A percentile compares a stretch with the other conserved stretches of the same genome.
These are phyloP conservation scores for Thelonectria olida DNA, from an alignment of 2,329 filamentous ascomycete genomes.

Conservation along the genomic window DNA sequence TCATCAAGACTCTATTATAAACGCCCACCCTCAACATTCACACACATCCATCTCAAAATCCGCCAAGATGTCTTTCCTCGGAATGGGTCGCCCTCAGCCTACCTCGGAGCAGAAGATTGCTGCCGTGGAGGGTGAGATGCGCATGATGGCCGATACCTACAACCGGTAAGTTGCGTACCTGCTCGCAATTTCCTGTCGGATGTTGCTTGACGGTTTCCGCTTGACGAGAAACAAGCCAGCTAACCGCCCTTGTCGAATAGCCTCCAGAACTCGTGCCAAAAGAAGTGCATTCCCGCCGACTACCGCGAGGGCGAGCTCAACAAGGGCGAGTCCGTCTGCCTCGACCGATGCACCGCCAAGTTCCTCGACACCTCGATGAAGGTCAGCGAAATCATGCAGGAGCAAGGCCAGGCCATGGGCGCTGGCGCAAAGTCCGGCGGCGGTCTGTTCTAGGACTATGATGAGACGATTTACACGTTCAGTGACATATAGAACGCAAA, in stretches of 20 bases:
- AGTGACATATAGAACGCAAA: background rate
- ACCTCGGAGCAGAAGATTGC: slow-evolving; percentile 97
- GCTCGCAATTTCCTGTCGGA: background rate
- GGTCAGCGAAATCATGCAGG: slow-evolving; percentile 95
- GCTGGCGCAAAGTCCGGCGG: slow-evolving; percentile 49
- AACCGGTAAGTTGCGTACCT: slow-evolving; percentile 73
- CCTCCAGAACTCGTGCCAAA: slow-evolving; percentile 86
- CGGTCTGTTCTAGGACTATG: slow-evolving; percentile 40
- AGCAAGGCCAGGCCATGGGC: slow-evolving; percentile 77
- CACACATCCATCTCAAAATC: slow-evolving; percentile 10
- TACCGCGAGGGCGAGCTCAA: slow-evolving; percentile 98
- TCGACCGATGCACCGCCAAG: slow-evolving; percentile 96
- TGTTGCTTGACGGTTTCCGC: background rate
- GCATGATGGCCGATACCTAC: slow-evolving; percentile 98
- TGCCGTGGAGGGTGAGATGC: slow-evolving; percentile 95
- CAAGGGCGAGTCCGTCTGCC: slow-evolving; percentile 98
- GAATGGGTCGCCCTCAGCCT: slow-evolving; percentile 76
- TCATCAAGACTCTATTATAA: background rate
- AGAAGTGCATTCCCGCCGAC: slow-evolving; percentile 90
- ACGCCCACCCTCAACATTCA: slow-evolving; percentile 3
- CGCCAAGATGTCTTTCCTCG: slow-evolving; percentile 55
- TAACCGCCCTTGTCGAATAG: slow-evolving; percentile 56
- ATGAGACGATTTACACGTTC: background rate
- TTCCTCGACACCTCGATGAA: slow-evolving; percentile 99
- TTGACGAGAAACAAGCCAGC: background rate